Evolutionary conservation across 106 monocot species (phyloP).

Genomic region (Amphibolis antarctica): DNA sequence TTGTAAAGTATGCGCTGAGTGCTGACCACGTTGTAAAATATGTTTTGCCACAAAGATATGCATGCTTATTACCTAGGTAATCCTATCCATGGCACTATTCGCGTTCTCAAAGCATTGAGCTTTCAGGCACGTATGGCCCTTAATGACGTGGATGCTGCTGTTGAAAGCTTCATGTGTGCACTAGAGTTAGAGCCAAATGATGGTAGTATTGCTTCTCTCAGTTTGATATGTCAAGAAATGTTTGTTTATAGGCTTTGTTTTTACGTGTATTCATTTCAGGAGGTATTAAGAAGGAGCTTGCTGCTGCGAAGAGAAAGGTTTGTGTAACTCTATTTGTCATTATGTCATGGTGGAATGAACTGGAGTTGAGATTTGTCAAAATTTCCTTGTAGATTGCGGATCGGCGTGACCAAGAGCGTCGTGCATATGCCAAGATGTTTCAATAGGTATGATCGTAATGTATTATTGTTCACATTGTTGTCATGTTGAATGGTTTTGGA

Average conservation of each 20-base stretch:
- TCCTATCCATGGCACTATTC: background rate
- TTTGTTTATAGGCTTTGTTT: background rate
- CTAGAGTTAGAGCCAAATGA: slow-evolving; percentile 85
- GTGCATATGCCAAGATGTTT: slow-evolving; percentile 69
- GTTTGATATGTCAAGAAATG: background rate
- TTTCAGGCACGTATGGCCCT: slow-evolving; percentile 60
- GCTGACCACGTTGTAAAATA: no score
- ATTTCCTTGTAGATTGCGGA: slow-evolving; percentile 50
- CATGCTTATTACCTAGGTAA: background rate
- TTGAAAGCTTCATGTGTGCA: slow-evolving; percentile 76
- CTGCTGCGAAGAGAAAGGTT: slow-evolving; percentile 71
- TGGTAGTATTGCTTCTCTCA: slow-evolving; percentile 22
- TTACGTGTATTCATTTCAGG: slow-evolving; percentile 18
- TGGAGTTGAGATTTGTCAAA: background rate
- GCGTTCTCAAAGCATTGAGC: background rate
- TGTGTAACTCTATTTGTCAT: background rate
- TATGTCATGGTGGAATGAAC: background rate
- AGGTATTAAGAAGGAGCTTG: slow-evolving; percentile 64
- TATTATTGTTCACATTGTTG: no score
- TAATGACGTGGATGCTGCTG: slow-evolving; percentile 84
- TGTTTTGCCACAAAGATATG: no score
- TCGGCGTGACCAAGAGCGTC: slow-evolving; percentile 49
- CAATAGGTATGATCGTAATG: slow-evolving; percentile 13
- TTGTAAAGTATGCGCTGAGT: no score
- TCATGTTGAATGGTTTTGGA: no score